Base-by-base conservation (phyloP, 2,329 filamentous ascomycete genomes). In the Calonectria henricotiae region DNA sequence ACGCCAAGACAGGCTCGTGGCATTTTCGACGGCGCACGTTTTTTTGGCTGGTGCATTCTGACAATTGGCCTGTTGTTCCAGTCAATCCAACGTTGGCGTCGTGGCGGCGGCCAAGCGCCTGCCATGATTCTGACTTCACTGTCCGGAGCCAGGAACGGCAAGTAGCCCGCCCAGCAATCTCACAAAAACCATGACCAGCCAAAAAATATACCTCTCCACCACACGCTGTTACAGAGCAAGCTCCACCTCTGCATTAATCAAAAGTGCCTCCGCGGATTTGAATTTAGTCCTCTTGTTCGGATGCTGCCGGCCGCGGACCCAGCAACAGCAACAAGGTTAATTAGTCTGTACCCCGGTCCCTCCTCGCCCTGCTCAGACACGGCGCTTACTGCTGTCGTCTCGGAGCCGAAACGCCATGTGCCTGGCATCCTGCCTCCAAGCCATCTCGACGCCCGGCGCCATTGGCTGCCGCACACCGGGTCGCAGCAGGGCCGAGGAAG, bases 331-430 rank as follows among this genome's bases (percentile, higher is more conserved):
- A 13, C 32, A 54, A 43, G 67, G 44, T 60, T 70, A 64, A 60
- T 32, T 70, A 64, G 51, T 32, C 17, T 32, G 32, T 27, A 39
- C 63, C 60, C 55, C 66, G 54, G 25, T 17, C 35, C 25, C 41
- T 37, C 60, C 66, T 30, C 55, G 62, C 74, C 70, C 67, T 74
- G 61, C 68, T 70, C 62, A 72, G 72, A 64, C 71, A 62, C 62
- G 30, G 69, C 69, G 69, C 69, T 71, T 71, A 62, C 51, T 60
- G 69, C 44, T 44, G 41, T 61, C 68, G 68, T 70, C 68, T 68
- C 68, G 65, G 35, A 70, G 67, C 63, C 75, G 75, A 77, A 77
- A 77, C 76, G 67, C 62, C 47, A 66, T 69, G 51, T 75, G 75
- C 76, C 65, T 69, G 69, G 67, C 68, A 62, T 73, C 41, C 66